Evolutionary conservation across 495 filamentous ascomycete species (phyloP).

Genomic region (Xylaria flabelliformis): DNA sequence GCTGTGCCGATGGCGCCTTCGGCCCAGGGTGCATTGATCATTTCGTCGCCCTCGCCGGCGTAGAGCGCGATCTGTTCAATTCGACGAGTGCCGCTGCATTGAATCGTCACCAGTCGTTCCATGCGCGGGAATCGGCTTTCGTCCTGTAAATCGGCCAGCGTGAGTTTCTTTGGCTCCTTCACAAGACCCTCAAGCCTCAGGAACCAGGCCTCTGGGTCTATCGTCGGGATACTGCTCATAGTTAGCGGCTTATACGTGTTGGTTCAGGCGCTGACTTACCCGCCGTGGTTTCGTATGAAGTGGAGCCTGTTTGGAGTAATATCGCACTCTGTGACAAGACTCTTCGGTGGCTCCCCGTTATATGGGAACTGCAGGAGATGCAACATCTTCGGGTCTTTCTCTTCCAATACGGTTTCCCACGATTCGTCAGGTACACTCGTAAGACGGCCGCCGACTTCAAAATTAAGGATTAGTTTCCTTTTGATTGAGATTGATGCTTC

Average conservation of each 20-base stretch:
- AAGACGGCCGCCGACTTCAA: constrained; percentile 55
- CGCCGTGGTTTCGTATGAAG: constrained; percentile 72
- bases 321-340: constrained; percentile 52
- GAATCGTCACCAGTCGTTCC: constrained; percentile 63
- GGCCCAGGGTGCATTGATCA: constrained; percentile 71
- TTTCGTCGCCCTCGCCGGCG: constrained; percentile 70
- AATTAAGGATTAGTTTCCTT: neutral
- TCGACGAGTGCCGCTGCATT: constrained; percentile 71
- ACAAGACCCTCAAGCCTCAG: constrained; percentile 65
- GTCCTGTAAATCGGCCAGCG: constrained; percentile 62
- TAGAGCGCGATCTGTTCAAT: constrained; percentile 71
- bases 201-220: constrained; percentile 59
- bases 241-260: neutral
- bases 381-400: constrained; percentile 70
- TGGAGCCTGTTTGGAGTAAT: constrained; percentile 66
- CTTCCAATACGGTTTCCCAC: constrained; percentile 63
- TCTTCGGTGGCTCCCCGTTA: constrained; percentile 69
- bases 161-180: constrained; percentile 58
- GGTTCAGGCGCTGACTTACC: constrained; percentile 21
- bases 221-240: constrained; percentile 60
- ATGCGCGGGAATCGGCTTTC: constrained; percentile 62
- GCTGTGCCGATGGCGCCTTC: constrained; percentile 73
- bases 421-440: constrained; percentile 56
- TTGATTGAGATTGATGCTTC: neutral
- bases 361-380: constrained; percentile 75